A percentile compares a stretch with the other conserved stretches of the same genome.
phyloP scores from a whole-genome alignment of 306 rosid species.

The Quercus agrifolia region DNA sequence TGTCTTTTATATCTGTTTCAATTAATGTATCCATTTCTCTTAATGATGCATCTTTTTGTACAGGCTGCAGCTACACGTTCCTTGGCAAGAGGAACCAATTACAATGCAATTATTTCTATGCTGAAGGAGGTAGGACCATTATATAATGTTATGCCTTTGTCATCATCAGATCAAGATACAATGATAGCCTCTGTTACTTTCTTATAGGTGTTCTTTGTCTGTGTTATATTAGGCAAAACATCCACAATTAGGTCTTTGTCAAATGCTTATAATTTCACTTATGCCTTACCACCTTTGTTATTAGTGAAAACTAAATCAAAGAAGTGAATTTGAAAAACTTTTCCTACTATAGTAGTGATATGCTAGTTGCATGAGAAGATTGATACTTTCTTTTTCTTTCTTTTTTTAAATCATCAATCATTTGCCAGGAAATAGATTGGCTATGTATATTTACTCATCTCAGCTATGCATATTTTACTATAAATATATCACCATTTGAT shows the following conservation, averaged over 20 bases:
- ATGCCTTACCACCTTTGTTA: neutral
- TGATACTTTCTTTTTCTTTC: neutral
- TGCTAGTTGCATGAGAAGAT: neutral
- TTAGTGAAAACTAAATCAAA: neutral
- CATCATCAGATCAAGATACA: conserved; percentile 1
- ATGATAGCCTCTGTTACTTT: neutral
- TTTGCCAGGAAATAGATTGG: neutral
- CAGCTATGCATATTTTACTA: neutral
- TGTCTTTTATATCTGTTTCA: neutral
- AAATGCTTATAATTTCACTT: neutral
- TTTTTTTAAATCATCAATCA: neutral
- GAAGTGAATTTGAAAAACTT: neutral
- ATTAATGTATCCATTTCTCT: conserved; percentile 16
- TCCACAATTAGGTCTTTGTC: neutral
- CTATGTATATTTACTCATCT: neutral
- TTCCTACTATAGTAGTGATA: neutral
- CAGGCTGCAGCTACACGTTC: conserved; percentile 97
- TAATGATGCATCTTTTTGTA: conserved; percentile 23
- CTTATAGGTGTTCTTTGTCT: neutral
- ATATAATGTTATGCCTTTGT: conserved; percentile 12
- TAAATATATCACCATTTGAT: neutral
- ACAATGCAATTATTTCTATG: conserved; percentile 65
- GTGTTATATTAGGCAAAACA: neutral
- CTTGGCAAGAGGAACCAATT: conserved; percentile 75
- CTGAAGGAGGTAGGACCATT: conserved; percentile 70